These are phyloP conservation scores for Cladosporium sp. DNA, from an alignment of 2,329 filamentous ascomycete genomes.

Conservation along the genomic window DNA sequence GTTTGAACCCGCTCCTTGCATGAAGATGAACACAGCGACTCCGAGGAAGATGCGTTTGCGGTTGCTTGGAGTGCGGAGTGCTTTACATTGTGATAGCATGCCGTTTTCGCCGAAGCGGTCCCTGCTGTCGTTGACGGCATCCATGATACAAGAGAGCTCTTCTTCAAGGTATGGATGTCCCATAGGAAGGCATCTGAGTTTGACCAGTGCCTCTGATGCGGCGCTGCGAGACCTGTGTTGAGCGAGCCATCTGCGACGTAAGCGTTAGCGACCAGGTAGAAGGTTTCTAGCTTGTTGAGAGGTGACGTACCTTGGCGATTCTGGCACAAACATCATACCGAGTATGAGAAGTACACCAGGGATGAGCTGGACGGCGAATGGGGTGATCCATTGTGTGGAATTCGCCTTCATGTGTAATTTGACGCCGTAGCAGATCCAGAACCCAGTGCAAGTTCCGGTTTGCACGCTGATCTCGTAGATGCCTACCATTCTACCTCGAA, in stretches of 20 bases:
- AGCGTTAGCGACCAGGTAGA: background rate
- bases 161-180: constrained; percentile 29
- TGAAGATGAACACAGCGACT: constrained; percentile 25
- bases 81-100: constrained; percentile 2
- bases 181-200: constrained; percentile 22
- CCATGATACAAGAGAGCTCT: constrained; percentile 37
- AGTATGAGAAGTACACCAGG: constrained; percentile 35
- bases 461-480: constrained; percentile 36
- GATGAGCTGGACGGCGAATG: constrained; percentile 35
- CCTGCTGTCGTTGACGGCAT: constrained; percentile 16
- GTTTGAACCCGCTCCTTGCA: constrained; percentile 24
- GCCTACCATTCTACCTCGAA: constrained; percentile 39
- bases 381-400: constrained; percentile 28
- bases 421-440: constrained; percentile 40
- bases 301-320: constrained; percentile 30
- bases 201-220: constrained; percentile 18
- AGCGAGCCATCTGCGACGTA: constrained; percentile 31
- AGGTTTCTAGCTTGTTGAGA: background rate
- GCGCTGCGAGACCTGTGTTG: constrained; percentile 22
- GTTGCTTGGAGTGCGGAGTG: constrained; percentile 10
- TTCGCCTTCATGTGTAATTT: constrained; percentile 27
- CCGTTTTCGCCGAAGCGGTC: background rate
- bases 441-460: constrained; percentile 35
- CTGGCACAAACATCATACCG: constrained; percentile 33
- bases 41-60: constrained; percentile 22